Evolutionary conservation across 1,284 basidiomycete genomes (phyloP), one percentile per base, ranked within the genome.

Genomic region (Ganoderma sp.): DNA sequence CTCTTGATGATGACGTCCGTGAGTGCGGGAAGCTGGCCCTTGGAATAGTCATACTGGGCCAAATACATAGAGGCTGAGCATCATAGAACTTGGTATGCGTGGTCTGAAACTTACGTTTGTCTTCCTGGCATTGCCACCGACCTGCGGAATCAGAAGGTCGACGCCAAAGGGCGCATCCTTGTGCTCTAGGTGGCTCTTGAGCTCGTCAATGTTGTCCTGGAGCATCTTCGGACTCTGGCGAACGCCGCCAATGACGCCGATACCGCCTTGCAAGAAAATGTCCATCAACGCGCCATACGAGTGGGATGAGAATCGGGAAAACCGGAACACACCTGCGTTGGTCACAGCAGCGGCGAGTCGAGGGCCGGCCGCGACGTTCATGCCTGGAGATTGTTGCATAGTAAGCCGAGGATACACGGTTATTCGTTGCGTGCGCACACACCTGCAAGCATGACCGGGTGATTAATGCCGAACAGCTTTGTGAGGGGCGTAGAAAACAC

Each of bases 351-450:
- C 94, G 34, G 94, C 91, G 9, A 93, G 80, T 77, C 82, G 87
- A 50, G 89, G 91, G 19, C 94, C 93, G 61, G 94, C 92, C 52
- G 93, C 93, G 37, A 95, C 90, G 77, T 93, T 94, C 93, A 95
- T 94, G 57, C 92, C 91, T 81, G 7, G 67, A 50, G 28, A 32
- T 1, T 10, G 56, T 39, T 41, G 5, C 37, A 32, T 45, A 15
- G 52, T 43, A n/a, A 19, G 2, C n/a, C 28, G n/a, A 32, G 19
- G n/a, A 22, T 17, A 17, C 22, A 39, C 37, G 37, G 12, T 28
- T 22, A 6, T 7, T 15, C 57, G 28, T 42, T 32, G 57, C 34
- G 39, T 17, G 9, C 1, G 8, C 52, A 67, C 78, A 66, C 74
- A 79, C 88, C 88, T 66, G 90, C 90, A 19, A 92, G 83, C 87